These are phyloP conservation scores for Cronartium quercuum DNA, from an alignment of 1,284 basidiomycete genomes.

Conservation along the genomic window DNA sequence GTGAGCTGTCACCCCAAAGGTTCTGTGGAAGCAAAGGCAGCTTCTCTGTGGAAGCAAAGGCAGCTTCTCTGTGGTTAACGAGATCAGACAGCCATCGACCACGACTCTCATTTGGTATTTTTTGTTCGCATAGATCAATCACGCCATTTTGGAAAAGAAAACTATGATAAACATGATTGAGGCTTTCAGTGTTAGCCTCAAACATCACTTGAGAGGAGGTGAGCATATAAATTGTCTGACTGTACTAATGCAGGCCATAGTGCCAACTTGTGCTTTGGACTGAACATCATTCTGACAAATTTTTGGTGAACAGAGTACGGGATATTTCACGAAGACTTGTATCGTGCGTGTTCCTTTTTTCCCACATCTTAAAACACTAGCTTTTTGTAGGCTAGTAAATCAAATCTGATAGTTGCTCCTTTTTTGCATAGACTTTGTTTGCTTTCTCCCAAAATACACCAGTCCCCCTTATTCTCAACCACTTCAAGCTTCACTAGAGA, in stretches of 20 bases:
- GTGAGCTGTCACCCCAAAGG: not conserved
- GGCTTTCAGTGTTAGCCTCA: slow-evolving; percentile 27
- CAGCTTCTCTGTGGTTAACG: not conserved
- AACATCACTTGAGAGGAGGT: slow-evolving; percentile 33
- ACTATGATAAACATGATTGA: slow-evolving; percentile 29
- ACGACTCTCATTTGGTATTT: not conserved
- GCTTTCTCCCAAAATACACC: slow-evolving; percentile 17
- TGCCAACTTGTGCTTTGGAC: not conserved
- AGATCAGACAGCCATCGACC: not conserved
- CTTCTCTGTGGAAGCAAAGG: not conserved
- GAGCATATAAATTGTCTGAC: not conserved
- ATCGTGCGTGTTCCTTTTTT: not conserved
- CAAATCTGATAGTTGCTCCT: no score
- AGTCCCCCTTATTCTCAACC: not conserved
- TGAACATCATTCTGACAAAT: not conserved
- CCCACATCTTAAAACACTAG: not conserved
- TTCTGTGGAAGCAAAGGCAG: not conserved
- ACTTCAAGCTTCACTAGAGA: not conserved
- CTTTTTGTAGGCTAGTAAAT: no score
- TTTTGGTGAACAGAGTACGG: slow-evolving; percentile 7
- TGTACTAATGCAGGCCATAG: not conserved
- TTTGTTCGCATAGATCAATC: not conserved
- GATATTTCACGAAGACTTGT: slow-evolving; percentile 31
- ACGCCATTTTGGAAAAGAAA: slow-evolving; percentile 26
- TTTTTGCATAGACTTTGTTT: slow-evolving; percentile 9